phyloP scores from a whole-genome alignment of 2,329 filamentous ascomycete genomes.

The Tolypocladium pustulatum region DNA sequence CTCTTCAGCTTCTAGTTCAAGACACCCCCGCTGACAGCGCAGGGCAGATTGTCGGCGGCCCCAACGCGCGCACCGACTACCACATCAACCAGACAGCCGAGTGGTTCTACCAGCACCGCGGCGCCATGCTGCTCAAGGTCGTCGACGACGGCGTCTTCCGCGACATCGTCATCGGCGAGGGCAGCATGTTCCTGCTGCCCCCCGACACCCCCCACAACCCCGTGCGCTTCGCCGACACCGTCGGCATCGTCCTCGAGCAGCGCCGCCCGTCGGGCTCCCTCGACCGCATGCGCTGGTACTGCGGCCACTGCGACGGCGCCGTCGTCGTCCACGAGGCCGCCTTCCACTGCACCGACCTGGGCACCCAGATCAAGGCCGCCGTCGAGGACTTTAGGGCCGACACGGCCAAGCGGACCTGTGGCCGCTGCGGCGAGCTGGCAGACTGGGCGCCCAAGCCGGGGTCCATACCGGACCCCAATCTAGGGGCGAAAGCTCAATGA shows the following conservation, averaged over 20 bases:
- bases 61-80: slow-evolving; percentile 93
- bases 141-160: slow-evolving; percentile 64
- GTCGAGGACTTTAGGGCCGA: slow-evolving; percentile 69
- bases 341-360: slow-evolving; percentile 84
- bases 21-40: not conserved
- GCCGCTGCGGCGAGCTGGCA: slow-evolving; percentile 65
- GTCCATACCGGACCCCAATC: slow-evolving; percentile 49
- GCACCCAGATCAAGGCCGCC: slow-evolving; percentile 87
- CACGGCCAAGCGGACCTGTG: slow-evolving; percentile 62
- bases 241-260: slow-evolving; percentile 91
- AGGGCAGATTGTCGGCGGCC: slow-evolving; percentile 78
- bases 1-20: too few species aligned
- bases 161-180: slow-evolving; percentile 84
- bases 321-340: slow-evolving; percentile 69
- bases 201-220: slow-evolving; percentile 96
- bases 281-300: slow-evolving; percentile 89
- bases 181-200: slow-evolving; percentile 87
- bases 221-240: slow-evolving; percentile 82
- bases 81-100: slow-evolving; percentile 95
- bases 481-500: slow-evolving; percentile 13
- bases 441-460: slow-evolving; percentile 55
- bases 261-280: slow-evolving; percentile 56
- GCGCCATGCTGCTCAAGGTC: slow-evolving; percentile 87
- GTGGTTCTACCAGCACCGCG: slow-evolving; percentile 96
- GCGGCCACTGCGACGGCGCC: slow-evolving; percentile 48